phyloP scores from a whole-genome alignment of 1,139 yeast genomes.

The Nakaseomyces uthaithaninus region DNA sequence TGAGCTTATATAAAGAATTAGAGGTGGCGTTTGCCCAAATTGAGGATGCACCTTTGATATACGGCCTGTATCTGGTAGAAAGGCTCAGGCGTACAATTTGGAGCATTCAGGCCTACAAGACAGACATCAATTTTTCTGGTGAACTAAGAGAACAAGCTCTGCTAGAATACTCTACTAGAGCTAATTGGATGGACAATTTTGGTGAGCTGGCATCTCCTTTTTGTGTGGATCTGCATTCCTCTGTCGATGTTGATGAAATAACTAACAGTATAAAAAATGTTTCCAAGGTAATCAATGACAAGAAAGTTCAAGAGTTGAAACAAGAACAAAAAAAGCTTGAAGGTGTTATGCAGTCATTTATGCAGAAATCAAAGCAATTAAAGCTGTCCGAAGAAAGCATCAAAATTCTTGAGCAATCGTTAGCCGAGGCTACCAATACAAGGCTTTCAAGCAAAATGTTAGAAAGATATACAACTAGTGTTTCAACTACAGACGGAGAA shows the following conservation, averaged over 20 bases:
- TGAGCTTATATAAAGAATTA: slow-evolving; percentile 38
- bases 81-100: slow-evolving; percentile 60
- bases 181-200: slow-evolving; percentile 58
- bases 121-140: slow-evolving; percentile 48
- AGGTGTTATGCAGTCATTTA: slow-evolving; percentile 32
- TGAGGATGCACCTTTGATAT: slow-evolving; percentile 69
- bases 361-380: slow-evolving; percentile 29
- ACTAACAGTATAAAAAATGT: slow-evolving; percentile 13
- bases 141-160: slow-evolving; percentile 50
- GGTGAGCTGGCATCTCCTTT: slow-evolving; percentile 40
- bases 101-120: slow-evolving; percentile 47
- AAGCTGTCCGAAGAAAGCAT: slow-evolving; percentile 33
- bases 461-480: not conserved
- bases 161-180: slow-evolving; percentile 50
- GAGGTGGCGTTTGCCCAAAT: slow-evolving; percentile 43
- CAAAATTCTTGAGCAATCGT: slow-evolving; percentile 40
- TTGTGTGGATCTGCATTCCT: slow-evolving; percentile 20
- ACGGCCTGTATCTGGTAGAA: slow-evolving; percentile 72
- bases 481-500: slow-evolving; percentile 19
- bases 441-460: slow-evolving; percentile 28
- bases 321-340: slow-evolving; percentile 19
- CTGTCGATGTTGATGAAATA: slow-evolving; percentile 28
- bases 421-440: slow-evolving; percentile 34
- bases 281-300: slow-evolving; percentile 2
- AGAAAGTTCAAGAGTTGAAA: slow-evolving; percentile 5